phyloP scores from a whole-genome alignment of 140 eudicot genomes.

The Flaveria floridana region DNA sequence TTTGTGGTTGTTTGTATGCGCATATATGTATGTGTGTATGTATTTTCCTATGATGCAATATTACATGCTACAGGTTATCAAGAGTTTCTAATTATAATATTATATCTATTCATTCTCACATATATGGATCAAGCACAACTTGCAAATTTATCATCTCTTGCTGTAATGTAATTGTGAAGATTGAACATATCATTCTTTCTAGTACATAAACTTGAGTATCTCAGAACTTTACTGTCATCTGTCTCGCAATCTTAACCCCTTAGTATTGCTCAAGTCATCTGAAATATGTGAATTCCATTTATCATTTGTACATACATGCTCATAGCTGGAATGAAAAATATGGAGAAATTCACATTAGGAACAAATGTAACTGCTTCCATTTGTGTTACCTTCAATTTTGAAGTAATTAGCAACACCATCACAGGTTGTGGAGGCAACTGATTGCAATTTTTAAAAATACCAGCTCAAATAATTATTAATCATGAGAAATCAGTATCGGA shows the following conservation, averaged over 20 bases:
- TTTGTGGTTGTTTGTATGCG: background rate
- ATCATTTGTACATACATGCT: too few species aligned
- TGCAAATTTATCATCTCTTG: background rate
- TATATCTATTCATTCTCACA: background rate
- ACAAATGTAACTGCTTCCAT: background rate
- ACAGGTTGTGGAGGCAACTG: background rate
- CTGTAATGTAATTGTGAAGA: background rate
- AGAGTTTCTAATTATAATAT: background rate
- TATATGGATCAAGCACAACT: constrained; percentile 3
- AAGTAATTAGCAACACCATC: background rate
- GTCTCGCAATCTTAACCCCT: background rate
- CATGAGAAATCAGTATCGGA: too few species aligned
- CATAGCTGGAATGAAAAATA: background rate
- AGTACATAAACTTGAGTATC: background rate
- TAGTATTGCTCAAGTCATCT: background rate
- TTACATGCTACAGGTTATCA: background rate
- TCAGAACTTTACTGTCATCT: too few species aligned
- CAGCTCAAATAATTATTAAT: background rate
- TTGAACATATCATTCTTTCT: constrained; percentile 5
- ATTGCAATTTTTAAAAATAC: background rate
- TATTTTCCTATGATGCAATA: background rate
- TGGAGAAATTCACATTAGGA: background rate
- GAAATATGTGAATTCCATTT: background rate
- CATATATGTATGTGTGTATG: background rate
- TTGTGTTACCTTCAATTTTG: background rate